Conservation (phyloP, 257 asterid genomes). For the Agastache rugosa region DNA sequence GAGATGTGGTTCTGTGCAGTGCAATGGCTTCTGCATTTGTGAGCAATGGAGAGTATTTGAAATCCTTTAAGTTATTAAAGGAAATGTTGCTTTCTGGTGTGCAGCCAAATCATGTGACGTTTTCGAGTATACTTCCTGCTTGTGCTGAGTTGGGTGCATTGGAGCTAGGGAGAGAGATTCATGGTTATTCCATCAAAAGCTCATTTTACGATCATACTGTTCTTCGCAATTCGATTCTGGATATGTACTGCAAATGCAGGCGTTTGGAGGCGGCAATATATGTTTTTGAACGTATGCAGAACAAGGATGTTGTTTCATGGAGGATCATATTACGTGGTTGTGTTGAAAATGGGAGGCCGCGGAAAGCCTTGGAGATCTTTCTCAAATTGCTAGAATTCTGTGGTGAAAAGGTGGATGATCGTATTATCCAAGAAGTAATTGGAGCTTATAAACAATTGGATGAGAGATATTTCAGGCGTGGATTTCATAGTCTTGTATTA, state of each 20-base stretch:
- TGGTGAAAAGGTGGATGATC: conserved; percentile 54
- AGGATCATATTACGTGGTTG: conserved; percentile 67
- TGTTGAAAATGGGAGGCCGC: conserved; percentile 49
- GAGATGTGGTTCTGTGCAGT: conserved; percentile 73
- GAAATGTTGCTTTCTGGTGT: conserved; percentile 53
- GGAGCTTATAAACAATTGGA: conserved; percentile 54
- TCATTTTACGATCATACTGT: conserved; percentile 37
- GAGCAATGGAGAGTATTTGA: conserved; percentile 50
- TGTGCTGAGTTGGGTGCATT: conserved; percentile 64
- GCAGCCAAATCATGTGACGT: conserved; percentile 63
- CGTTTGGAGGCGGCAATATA: conserved; percentile 48
- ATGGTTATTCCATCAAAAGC: conserved; percentile 62
- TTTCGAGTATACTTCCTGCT: conserved; percentile 67
- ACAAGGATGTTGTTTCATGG: conserved; percentile 80
- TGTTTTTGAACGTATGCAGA: conserved; percentile 54
- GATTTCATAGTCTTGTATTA: conserved; percentile 58
- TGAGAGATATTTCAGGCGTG: conserved; percentile 44
- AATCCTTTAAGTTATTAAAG: conserved; percentile 58
- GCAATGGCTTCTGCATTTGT: conserved; percentile 72
- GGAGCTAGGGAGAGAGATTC: conserved; percentile 68
- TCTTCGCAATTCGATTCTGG: conserved; percentile 60
- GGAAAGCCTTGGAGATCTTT: conserved; percentile 53
- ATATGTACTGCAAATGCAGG: conserved; percentile 75
- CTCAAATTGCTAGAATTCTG: conserved; percentile 48
- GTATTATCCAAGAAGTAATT: conserved; percentile 52